phyloP scores from a whole-genome alignment of 192 early-diverging fungal genomes.

The Neocallimastix lanati region DNA sequence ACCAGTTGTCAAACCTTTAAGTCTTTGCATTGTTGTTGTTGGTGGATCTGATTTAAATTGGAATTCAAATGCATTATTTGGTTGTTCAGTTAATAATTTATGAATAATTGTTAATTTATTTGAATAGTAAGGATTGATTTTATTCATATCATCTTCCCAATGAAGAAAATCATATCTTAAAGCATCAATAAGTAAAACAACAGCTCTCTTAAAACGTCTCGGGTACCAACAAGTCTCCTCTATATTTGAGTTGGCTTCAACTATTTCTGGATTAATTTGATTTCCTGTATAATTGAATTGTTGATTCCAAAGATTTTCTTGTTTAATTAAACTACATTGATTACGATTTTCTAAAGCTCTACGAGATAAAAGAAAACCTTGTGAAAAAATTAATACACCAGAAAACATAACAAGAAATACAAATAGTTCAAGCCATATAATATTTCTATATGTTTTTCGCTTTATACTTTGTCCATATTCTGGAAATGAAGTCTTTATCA shows the following conservation, averaged over 20 bases:
- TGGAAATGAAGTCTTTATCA: neutral
- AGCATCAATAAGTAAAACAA: slow-evolving; percentile 58
- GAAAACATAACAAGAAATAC: neutral
- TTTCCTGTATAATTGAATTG: neutral
- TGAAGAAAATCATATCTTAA: slow-evolving; percentile 36
- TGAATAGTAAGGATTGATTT: slow-evolving; percentile 8
- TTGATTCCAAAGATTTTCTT: neutral
- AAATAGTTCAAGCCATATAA: neutral
- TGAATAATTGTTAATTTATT: slow-evolving; percentile 29
- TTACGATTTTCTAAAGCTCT: neutral
- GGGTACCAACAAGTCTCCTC: neutral
- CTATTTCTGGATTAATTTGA: neutral
- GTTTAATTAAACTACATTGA: neutral
- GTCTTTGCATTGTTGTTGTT: slow-evolving; percentile 61
- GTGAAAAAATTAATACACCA: neutral
- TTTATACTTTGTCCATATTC: neutral
- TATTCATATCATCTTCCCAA: slow-evolving; percentile 21
- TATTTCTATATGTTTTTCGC: neutral
- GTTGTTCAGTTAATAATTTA: slow-evolving; percentile 27
- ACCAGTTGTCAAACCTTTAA: slow-evolving; percentile 65
- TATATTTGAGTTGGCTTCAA: neutral
- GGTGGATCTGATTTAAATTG: slow-evolving; percentile 60
- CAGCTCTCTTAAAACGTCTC: slow-evolving; percentile 6
- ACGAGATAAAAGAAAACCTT: neutral
- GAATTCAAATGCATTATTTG: slow-evolving; percentile 31